Conservation (phyloP, 768 basidiomycete species). For the Kwoniella sp. region DNA sequence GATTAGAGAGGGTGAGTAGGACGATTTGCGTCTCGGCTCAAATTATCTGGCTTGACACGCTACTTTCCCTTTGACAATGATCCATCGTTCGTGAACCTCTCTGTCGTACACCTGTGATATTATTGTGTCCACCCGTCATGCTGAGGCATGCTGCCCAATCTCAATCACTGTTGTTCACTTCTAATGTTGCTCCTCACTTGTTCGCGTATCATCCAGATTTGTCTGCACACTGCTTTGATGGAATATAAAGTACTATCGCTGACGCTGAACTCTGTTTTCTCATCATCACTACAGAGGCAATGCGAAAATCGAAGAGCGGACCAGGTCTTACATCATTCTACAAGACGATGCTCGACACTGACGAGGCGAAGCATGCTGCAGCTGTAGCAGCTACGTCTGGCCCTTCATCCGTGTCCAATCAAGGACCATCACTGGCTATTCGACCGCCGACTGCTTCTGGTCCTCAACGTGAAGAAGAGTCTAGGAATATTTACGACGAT, state of each 20-base stretch:
- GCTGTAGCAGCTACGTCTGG: conserved; percentile 68
- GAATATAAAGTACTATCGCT: neutral
- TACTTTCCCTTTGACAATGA: too few species aligned
- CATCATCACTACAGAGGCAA: conserved; percentile 40
- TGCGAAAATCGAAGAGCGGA: conserved; percentile 50
- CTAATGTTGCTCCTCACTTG: too few species aligned
- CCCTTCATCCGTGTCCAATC: conserved; percentile 8
- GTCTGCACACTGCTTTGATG: too few species aligned
- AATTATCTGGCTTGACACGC: too few species aligned
- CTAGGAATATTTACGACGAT: conserved; percentile 14
- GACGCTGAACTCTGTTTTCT: neutral
- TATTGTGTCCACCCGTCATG: too few species aligned
- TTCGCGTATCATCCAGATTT: too few species aligned
- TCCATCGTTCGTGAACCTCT: too few species aligned
- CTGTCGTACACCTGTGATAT: too few species aligned
- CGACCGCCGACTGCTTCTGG: conserved; percentile 37
- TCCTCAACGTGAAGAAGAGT: conserved; percentile 30
- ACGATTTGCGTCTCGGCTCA: too few species aligned
- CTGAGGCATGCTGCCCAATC: too few species aligned
- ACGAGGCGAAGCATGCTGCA: conserved; percentile 67
- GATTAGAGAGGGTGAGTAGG: conserved; percentile 72
- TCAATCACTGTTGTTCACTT: too few species aligned
- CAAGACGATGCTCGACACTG: conserved; percentile 54
- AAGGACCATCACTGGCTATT: conserved; percentile 49
- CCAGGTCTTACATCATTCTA: conserved; percentile 57